Evolutionary conservation across 169 alveolate genomes (phyloP).

Genomic region (Pseudocohnilembus persalinus): DNA sequence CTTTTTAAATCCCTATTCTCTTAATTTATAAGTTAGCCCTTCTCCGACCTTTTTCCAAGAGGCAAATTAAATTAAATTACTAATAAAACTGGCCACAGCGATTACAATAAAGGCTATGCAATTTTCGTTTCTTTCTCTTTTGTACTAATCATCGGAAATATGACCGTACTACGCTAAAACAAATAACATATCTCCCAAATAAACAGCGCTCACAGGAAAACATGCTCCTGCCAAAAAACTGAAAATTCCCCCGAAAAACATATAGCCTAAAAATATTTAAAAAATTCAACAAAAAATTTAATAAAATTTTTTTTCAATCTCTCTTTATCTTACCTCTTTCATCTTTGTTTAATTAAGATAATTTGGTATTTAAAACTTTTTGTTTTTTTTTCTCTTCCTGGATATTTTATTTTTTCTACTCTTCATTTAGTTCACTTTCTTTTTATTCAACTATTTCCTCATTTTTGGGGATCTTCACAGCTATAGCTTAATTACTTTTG

Average conservation of each 20-base stretch:
- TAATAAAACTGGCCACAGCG: conserved; percentile 14
- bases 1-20: conserved; percentile 45
- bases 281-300: no score
- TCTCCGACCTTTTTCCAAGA: conserved; percentile 40
- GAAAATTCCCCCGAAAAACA: conserved; percentile 14
- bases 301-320: no score
- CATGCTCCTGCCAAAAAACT: conserved; percentile 3
- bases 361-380: no score
- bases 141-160: background rate
- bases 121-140: background rate
- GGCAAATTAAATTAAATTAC: background rate
- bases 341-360: no score
- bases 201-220: conserved; percentile 8
- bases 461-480: background rate
- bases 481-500: background rate
- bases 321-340: no score
- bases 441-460: background rate
- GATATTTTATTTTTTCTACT: conserved; percentile 10
- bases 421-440: no score
- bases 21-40: conserved; percentile 40
- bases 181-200: conserved; percentile 8
- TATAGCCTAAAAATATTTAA: no score
- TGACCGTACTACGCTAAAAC: background rate
- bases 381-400: no score
- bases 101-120: conserved; percentile 49